Evolutionary conservation across 2,329 filamentous ascomycete species (phyloP).

Genomic region (Sclerotiophoma versabilis): DNA sequence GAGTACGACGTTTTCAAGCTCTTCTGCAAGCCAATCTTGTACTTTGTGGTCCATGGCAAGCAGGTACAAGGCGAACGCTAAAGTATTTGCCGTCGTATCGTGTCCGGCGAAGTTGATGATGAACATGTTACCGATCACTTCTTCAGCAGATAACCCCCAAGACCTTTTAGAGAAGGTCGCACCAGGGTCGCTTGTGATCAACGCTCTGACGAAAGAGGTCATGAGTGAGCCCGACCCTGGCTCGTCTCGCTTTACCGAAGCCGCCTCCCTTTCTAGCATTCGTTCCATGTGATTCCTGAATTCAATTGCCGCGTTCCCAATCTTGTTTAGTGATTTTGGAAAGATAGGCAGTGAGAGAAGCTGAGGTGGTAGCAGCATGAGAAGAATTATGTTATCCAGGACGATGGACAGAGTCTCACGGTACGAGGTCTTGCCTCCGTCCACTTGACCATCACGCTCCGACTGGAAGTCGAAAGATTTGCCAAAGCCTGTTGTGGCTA

Average conservation of each 20-base stretch:
- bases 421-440: background rate
- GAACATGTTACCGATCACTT: constrained; percentile 54
- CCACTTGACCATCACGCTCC: background rate
- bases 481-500: background rate
- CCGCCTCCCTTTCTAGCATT: constrained; percentile 23
- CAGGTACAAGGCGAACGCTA: too few relatives aligned
- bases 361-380: background rate
- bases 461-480: background rate
- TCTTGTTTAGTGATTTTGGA: constrained; percentile 17
- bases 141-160: constrained; percentile 17
- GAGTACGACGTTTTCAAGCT: too few relatives aligned
- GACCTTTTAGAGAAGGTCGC: background rate
- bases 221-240: constrained; percentile 21
- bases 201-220: constrained; percentile 18
- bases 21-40: too few relatives aligned
- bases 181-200: background rate
- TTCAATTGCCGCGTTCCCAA: constrained; percentile 18
- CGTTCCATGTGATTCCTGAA: constrained; percentile 21
- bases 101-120: constrained; percentile 60
- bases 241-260: constrained; percentile 1
- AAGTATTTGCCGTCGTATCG: constrained; percentile 59
- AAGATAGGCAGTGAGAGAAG: background rate
- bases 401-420: background rate
- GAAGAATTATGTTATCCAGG: background rate
- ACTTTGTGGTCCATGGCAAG: too few relatives aligned